Evolutionary conservation across 306 rosid genomes (phyloP).

Genomic region (Elaeagnus macrophylla): DNA sequence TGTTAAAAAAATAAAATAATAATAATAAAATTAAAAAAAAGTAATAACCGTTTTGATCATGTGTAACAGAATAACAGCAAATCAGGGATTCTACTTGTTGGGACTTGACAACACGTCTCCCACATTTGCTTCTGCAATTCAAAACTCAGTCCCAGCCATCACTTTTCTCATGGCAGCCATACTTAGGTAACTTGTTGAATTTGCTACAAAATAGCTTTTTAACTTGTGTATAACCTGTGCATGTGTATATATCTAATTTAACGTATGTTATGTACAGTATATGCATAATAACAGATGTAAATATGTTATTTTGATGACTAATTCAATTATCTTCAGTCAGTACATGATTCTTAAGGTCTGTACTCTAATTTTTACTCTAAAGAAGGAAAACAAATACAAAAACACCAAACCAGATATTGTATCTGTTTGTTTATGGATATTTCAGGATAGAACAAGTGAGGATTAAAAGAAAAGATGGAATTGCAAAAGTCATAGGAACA

Average conservation of each 20-base stretch:
- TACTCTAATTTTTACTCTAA: neutral
- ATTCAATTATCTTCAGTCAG: neutral
- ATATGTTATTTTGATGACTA: too few species aligned
- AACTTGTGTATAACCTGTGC: too few species aligned
- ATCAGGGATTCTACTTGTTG: conserved; percentile 63
- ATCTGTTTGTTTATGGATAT: neutral
- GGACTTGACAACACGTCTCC: conserved; percentile 64
- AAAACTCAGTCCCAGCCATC: conserved; percentile 63
- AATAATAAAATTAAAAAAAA: neutral
- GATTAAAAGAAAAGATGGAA: conserved; percentile 47
- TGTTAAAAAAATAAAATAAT: too few species aligned
- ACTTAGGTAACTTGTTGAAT: conserved; percentile 44
- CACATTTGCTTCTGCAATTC: conserved; percentile 74
- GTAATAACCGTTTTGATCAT: neutral
- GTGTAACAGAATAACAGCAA: conserved; percentile 54
- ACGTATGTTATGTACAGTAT: too few species aligned
- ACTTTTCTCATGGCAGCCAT: conserved; percentile 55
- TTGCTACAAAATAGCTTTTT: too few species aligned
- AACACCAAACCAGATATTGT: conserved; percentile 2
- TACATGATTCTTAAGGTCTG: conserved; percentile 4
- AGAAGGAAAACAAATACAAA: neutral
- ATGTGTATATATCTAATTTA: too few species aligned
- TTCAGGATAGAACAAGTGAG: conserved; percentile 47
- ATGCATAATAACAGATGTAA: too few species aligned
- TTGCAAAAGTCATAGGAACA: conserved; percentile 66